Base-by-base conservation (phyloP, 192 early-diverging fungal genomes). In the Phlyctochytrium bullatum region DNA sequence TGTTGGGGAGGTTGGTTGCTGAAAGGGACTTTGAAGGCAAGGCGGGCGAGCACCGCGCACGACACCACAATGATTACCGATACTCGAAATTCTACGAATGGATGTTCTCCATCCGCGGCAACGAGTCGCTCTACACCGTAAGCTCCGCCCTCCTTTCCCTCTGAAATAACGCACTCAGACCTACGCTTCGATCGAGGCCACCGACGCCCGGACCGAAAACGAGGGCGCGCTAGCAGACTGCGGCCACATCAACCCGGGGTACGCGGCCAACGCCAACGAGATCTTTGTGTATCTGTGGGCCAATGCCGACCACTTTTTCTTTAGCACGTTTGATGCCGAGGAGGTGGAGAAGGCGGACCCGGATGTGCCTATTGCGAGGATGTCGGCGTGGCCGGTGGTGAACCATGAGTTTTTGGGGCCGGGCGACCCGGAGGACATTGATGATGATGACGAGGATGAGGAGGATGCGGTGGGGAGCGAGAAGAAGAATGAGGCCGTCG, bases 1-100 rank as follows among this genome's bases (percentile, higher is more conserved):
- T n/a, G n/a, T n/a, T n/a, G n/a, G n/a, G n/a, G n/a, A n/a, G n/a
- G n/a, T n/a, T n/a, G n/a, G n/a, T n/a, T n/a, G n/a, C n/a, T n/a
- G n/a, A n/a, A n/a, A n/a, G n/a, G n/a, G n/a, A n/a, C n/a, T n/a
- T n/a, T n/a, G 6, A 6, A 47, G 40, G 40, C 40, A 47, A 47
- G 40, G 20, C 40, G 6, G 40, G 40, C 29, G 10, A 36, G 6
- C 68, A 69, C 27, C 30, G 33, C n/a, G 4, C 34, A 30, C 50
- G 62, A 47, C 68, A 69, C 34, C 68, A 69, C 52, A 69, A 69
- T 36, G 53, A 63, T 10, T 69, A 34, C 52, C 17, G 27, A 16
- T 69, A 69, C 34, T 50, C 36, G 1, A 20, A 24, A 17, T 69
- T 47, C 29, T 63, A n/a, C 50, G 32, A 47, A 23, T 69, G 68